Conservation (phyloP, 768 basidiomycete genomes). For the Mycena kentingensis region DNA sequence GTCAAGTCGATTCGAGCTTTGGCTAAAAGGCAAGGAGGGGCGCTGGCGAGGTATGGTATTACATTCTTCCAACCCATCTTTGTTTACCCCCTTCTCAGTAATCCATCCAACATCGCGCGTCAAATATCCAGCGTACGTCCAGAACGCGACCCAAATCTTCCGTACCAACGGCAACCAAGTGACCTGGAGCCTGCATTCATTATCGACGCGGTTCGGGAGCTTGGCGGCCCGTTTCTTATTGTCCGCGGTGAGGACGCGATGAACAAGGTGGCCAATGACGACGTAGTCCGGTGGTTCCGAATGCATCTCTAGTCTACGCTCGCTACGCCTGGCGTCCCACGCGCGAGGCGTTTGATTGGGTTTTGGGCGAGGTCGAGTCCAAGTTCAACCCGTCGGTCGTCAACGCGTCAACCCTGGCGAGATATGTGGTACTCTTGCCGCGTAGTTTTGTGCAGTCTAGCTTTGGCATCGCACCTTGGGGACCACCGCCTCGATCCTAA, state of each 20-base stretch:
- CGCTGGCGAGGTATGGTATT: too few species aligned
- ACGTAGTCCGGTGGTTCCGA: slow-evolving; percentile 86
- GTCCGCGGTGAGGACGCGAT: too few species aligned
- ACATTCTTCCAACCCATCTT: slow-evolving; percentile 69
- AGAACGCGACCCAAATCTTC: slow-evolving; percentile 96
- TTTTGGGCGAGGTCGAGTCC: slow-evolving; percentile 90
- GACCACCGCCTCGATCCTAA: too few species aligned
- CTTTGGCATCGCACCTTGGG: too few species aligned
- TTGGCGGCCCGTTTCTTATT: too few species aligned
- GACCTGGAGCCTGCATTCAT: slow-evolving; percentile 90
- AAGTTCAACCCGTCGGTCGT: slow-evolving; percentile 97
- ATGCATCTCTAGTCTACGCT: slow-evolving; percentile 93
- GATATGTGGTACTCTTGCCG: slow-evolving; percentile 98
- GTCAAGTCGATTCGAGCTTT: slow-evolving; percentile 97
- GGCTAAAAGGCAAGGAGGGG: slow-evolving; percentile 99
- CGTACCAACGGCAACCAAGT: slow-evolving; percentile 94
- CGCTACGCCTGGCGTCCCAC: slow-evolving; percentile 82
- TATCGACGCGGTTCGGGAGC: too few species aligned
- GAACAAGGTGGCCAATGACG: too few species aligned
- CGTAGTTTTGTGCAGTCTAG: slow-evolving; percentile 99
- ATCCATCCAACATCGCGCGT: too few species aligned
- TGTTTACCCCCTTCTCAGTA: slow-evolving; percentile 91
- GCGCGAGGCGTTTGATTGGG: slow-evolving; percentile 96
- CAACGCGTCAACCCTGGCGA: slow-evolving; percentile 98
- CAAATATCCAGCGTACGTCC: slow-evolving; percentile 89